A percentile compares a stretch with the other conserved stretches of the same genome.
phyloP scores from a whole-genome alignment of 805 yeast species.

The Komagataella kurtzmanii region DNA sequence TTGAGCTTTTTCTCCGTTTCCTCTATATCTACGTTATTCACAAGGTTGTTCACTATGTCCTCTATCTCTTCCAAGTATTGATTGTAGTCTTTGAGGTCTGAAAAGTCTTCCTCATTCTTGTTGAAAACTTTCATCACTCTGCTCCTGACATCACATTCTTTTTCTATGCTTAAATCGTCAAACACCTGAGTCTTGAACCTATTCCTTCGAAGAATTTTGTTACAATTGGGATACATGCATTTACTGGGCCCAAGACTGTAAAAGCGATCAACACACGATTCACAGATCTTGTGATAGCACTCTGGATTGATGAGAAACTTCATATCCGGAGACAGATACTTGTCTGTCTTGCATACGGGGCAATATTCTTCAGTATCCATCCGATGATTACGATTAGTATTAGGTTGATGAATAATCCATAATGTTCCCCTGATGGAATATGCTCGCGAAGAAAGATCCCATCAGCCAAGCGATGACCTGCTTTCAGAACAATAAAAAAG shows the following conservation, averaged over 20 bases:
- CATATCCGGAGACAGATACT: slow-evolving; percentile 89
- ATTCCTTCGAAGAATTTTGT: slow-evolving; percentile 73
- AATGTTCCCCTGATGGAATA: not conserved
- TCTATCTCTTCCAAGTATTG: slow-evolving; percentile 77
- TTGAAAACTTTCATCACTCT: slow-evolving; percentile 69
- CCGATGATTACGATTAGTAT: not conserved
- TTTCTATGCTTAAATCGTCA: slow-evolving; percentile 81
- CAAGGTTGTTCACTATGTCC: slow-evolving; percentile 62
- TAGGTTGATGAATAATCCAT: not conserved
- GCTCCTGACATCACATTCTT: slow-evolving; percentile 83
- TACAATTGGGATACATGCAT: slow-evolving; percentile 90
- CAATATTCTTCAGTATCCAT: slow-evolving; percentile 32
- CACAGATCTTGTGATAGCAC: slow-evolving; percentile 96
- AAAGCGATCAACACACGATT: slow-evolving; percentile 90
- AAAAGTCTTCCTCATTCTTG: slow-evolving; percentile 66
- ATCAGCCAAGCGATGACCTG: not conserved
- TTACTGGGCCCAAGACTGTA: slow-evolving; percentile 92
- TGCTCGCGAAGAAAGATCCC: too few species aligned
- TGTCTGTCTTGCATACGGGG: slow-evolving; percentile 93
- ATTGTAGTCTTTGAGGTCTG: slow-evolving; percentile 46
- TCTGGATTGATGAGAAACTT: slow-evolving; percentile 89
- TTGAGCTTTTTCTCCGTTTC: slow-evolving; percentile 52
- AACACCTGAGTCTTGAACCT: slow-evolving; percentile 86
- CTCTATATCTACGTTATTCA: slow-evolving; percentile 56
- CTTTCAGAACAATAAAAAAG: not conserved